Conservation (phyloP, 139 green algal species). For the Micractinium conductrix region DNA sequence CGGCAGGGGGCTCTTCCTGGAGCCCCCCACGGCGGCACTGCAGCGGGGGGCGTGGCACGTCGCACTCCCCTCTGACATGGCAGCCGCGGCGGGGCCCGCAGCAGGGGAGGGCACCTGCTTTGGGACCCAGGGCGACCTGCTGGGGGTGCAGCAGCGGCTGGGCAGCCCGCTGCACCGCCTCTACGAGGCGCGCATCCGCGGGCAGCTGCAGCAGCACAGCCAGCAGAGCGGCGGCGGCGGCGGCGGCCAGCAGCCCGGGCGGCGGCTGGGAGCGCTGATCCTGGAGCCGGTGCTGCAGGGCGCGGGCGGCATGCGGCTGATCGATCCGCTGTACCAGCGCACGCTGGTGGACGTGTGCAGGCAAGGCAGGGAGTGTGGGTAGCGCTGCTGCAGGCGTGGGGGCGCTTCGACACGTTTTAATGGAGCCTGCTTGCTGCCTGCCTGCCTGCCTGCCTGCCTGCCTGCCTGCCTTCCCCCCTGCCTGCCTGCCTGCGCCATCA, state of each 20-base stretch:
- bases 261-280: conserved; percentile 62
- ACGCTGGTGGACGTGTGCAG: conserved; percentile 69
- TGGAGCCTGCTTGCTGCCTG: neutral
- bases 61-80: conserved; percentile 9
- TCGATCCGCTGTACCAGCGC: conserved; percentile 94
- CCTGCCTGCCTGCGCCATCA: neutral
- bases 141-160: conserved; percentile 14
- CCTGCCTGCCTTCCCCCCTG: neutral
- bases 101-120: too few relatives aligned
- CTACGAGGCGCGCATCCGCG: conserved; percentile 20
- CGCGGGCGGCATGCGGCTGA: conserved; percentile 93
- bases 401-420: neutral
- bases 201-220: conserved; percentile 34
- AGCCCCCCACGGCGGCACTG: conserved; percentile 73
- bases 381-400: neutral
- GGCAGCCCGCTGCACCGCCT: neutral
- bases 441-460: neutral
- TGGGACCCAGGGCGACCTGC: conserved; percentile 14
- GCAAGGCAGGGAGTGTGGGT: neutral
- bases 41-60: conserved; percentile 53
- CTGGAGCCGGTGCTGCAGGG: conserved; percentile 92
- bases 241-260: conserved; percentile 17
- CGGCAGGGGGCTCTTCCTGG: conserved; percentile 80
- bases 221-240: conserved; percentile 15
- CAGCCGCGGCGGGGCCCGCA: neutral